A percentile compares a stretch with the other conserved stretches of the same genome.
Conservation (phyloP, 2,329 filamentous ascomycete species). For the Ramichloridium luteum region DNA sequence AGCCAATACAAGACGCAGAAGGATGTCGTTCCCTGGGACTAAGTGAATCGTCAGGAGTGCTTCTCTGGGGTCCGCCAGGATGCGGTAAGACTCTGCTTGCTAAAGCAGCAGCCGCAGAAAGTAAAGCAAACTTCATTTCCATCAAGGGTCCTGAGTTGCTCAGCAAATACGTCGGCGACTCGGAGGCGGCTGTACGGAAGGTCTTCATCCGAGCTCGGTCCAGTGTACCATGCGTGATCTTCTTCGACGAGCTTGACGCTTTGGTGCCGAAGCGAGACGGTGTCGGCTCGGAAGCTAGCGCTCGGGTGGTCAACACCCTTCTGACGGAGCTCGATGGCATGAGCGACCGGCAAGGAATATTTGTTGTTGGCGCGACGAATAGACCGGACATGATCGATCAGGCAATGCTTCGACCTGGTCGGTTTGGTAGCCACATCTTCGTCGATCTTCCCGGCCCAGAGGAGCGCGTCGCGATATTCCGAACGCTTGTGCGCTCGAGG, state of each 20-base stretch:
- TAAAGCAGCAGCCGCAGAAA: constrained; percentile 91
- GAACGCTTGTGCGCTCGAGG: constrained; percentile 48
- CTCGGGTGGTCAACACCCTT: constrained; percentile 85
- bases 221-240: constrained; percentile 83
- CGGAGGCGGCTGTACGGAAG: constrained; percentile 81
- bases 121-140: constrained; percentile 93
- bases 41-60: constrained; percentile 67
- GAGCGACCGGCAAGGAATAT: constrained; percentile 63
- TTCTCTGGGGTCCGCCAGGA: constrained; percentile 92
- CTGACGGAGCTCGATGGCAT: constrained; percentile 90
- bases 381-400: constrained; percentile 92
- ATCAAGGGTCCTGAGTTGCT: constrained; percentile 93
- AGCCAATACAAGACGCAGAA: constrained; percentile 73
- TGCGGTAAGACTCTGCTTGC: constrained; percentile 95
- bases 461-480: constrained; percentile 76
- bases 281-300: constrained; percentile 63
- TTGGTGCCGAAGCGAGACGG: constrained; percentile 76
- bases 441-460: constrained; percentile 70
- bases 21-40: constrained; percentile 68
- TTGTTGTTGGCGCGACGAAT: constrained; percentile 90
- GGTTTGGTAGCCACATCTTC: constrained; percentile 77
- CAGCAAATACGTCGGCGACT: constrained; percentile 96
- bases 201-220: constrained; percentile 81
- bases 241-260: constrained; percentile 95
- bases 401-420: constrained; percentile 83